These are phyloP conservation scores for Plenodomus tracheiphilus DNA, from an alignment of 2,329 filamentous ascomycete genomes.

Conservation along the genomic window DNA sequence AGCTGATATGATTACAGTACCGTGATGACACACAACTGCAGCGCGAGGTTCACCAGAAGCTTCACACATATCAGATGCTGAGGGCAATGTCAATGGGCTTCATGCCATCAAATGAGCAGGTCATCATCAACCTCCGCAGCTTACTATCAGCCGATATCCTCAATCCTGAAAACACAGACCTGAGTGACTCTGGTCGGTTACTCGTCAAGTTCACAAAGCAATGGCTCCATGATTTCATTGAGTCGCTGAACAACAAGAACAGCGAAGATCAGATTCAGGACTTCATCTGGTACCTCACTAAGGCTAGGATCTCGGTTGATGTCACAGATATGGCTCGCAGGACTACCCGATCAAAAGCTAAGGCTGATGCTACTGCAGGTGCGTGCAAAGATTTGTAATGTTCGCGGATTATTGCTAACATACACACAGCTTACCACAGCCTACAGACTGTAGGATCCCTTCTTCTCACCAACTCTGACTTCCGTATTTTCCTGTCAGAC, in stretches of 20 bases:
- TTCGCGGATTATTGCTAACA: constrained; percentile 17
- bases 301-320: constrained; percentile 72
- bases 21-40: constrained; percentile 73
- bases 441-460: constrained; percentile 80
- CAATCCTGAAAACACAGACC: constrained; percentile 71
- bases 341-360: constrained; percentile 65
- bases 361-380: constrained; percentile 74
- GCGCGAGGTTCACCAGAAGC: constrained; percentile 79
- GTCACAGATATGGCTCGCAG: constrained; percentile 64
- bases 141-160: constrained; percentile 77
- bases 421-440: constrained; percentile 70
- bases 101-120: constrained; percentile 89
- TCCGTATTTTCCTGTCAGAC: constrained; percentile 82
- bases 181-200: constrained; percentile 77
- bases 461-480: constrained; percentile 88
- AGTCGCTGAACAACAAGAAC: constrained; percentile 84
- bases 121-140: constrained; percentile 76
- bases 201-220: constrained; percentile 72
- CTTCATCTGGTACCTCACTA: constrained; percentile 81
- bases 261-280: constrained; percentile 84
- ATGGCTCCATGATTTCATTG: constrained; percentile 78
- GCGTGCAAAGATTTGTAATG: constrained; percentile 24
- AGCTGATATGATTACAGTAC: constrained; percentile 51
- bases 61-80: constrained; percentile 91
- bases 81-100: constrained; percentile 80